Base-by-base conservation (phyloP, 2,329 filamentous ascomycete genomes). In the Cryphonectria radicalis region DNA sequence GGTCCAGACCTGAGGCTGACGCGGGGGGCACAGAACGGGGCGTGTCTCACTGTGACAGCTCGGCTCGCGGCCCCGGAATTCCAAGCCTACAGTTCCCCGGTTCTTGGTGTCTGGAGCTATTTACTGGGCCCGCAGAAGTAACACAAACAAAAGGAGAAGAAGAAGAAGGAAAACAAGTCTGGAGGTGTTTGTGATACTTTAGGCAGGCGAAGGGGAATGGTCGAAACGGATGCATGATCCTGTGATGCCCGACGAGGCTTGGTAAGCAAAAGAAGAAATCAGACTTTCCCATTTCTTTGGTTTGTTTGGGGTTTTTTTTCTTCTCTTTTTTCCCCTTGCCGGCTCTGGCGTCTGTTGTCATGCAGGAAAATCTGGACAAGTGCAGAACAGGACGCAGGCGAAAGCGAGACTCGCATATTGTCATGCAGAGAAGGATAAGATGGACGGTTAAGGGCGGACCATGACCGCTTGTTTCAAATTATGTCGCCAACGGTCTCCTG, bases 1-100 rank as follows among this genome's bases (percentile, higher is more conserved):
- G 67, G 46, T 69, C 70, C 63, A 71, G 70, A 46, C 55, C 55
- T 37, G 60, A 32, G 70, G 67, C 66, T 66, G 70, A 66, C 64
- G 63, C 62, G 43, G 63, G 40, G 25, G 32, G 3, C 19, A 50
- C 35, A 22, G 46, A 46, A 68, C 28, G 37, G 42, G 62, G 42
- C 28, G 50, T 65, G 42, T 65, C 32, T 43, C 50, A 63, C 43
- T 68, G 37, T 57, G 64, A 62, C 69, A 70, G 63, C 65, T 32
- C 65, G 65, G 69, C 65, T 68, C 50, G 46, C 46, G 50, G 63
- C 55, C 66, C 66, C 66, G 69, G 65, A 60, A 43, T 40, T 59
- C 66, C 60, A 59, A 66, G 65, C 50, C 22, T 50, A 13, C 13
- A 59, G 22, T 40, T 60, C 35, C 46, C 46, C 57, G 60, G 25